phyloP scores from a whole-genome alignment of 768 basidiomycete species.

The Kondoa malvinella region DNA sequence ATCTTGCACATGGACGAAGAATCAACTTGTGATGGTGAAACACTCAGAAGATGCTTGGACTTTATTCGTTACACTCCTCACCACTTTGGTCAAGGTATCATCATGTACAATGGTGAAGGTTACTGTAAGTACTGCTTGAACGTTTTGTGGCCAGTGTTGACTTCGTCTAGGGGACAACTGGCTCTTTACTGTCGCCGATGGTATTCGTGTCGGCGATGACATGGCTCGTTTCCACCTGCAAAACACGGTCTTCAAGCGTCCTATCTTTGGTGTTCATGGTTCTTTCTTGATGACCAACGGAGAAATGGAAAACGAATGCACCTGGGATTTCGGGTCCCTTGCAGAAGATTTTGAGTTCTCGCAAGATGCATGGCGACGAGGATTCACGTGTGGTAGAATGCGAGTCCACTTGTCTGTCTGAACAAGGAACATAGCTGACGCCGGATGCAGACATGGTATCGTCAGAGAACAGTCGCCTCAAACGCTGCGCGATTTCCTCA shows the following conservation, averaged over 20 bases:
- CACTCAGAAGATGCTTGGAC: constrained; percentile 28
- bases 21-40: constrained; percentile 29
- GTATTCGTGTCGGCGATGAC: constrained; percentile 31
- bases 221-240: constrained; percentile 30
- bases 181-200: constrained; percentile 31
- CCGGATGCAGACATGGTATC: constrained; percentile 30
- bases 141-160: background rate
- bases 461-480: constrained; percentile 29
- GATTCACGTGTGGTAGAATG: constrained; percentile 29
- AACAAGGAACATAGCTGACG: too few relatives aligned
- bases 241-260: constrained; percentile 28
- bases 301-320: constrained; percentile 31
- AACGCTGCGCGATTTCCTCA: constrained; percentile 30
- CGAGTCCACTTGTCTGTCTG: too few relatives aligned
- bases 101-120: constrained; percentile 30
- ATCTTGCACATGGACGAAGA: constrained; percentile 31
- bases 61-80: constrained; percentile 30
- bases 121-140: constrained; percentile 11
- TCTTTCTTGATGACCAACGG: constrained; percentile 31
- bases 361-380: constrained; percentile 30
- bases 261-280: constrained; percentile 30
- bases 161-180: constrained; percentile 27
- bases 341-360: constrained; percentile 32
- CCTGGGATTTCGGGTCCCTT: constrained; percentile 30
- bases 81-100: constrained; percentile 31